Base-by-base conservation (phyloP, 495 filamentous ascomycete species). In the Lasiosphaeris hirsuta region DNA sequence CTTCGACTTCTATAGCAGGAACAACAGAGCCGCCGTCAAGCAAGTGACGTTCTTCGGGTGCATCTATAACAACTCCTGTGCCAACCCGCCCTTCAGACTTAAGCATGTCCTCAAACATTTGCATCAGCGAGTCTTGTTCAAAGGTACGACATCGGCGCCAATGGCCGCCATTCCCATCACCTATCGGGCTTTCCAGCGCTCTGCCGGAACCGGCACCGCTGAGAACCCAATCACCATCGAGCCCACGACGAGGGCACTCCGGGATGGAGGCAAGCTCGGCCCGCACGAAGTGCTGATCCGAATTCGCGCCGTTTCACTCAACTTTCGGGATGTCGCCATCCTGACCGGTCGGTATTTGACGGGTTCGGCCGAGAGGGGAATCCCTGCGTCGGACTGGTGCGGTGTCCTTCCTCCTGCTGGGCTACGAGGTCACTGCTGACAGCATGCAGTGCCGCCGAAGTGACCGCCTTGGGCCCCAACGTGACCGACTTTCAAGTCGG, bases 321-420 rank as follows among this genome's bases (percentile, higher is more conserved):
- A 83, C 60, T 78, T 76, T 10, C 67, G 78, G 7, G 79, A 83
- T 60, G 69, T 78, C 0, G 68, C 50, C 43, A 75, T 75, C 57
- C 51, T 68, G 13, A 23, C 69, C 47, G 69, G 72, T 1, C 54
- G 54, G 8, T 74, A 76, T 43, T 67, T 69, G 2, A 14, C 60
- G 7, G 19, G 47, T 0, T 49, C 61, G 1, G 33, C 54, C 4
- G 58, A 66, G 1, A 2, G 52, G 7, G 66, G 67, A 13, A 64
- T 75, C 36, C 56, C 68, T 0, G 30, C 18, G 1, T 72, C 69
- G 10, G 80, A 83, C 58, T 56, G 67, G 23, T 30, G 23, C 23
- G 23, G 5, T 30, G 23, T 30, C 23, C 2, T 30, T 30, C 23
- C 23, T 30, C 23, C 23, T 30, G 23, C 23, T 30, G 23, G 23